Base-by-base conservation (phyloP, 1,139 yeast genomes). In the Candida neerlandica region DNA sequence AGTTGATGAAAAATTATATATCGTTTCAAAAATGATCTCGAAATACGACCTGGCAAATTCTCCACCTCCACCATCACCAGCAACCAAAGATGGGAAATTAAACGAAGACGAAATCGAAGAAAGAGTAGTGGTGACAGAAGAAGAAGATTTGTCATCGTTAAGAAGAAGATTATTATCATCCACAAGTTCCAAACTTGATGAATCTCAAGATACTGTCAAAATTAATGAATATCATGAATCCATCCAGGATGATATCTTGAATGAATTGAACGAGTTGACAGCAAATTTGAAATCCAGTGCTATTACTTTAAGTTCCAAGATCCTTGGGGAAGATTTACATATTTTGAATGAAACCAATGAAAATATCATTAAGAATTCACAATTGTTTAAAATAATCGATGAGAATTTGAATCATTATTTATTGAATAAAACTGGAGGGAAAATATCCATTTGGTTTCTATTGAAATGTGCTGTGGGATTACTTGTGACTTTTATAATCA, bases 221-320 rank as follows among this genome's bases (percentile, higher is more conserved):
- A 35, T 59, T 2, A 73, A 73, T 55, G 66, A 67, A 12, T 73
- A 73, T 58, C 80, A 76, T 53, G 80, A 75, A 49, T 67, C 72
- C 3, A 56, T 75, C n/a, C 81, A 76, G 55, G 71, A 70, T 44
- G 77, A 74, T 43, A 64, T 76, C 9, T 59, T 75, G 19, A 60
- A 58, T 39, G 81, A 76, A 51, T 65, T 76, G 49, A 55, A 70
- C 0, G 71, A 66, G 27, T 61, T 76, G 49, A 77, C 79, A 0
- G 51, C 69, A 1, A 63, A 64, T 3, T 65, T 76, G 47, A 73
- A 69, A 50, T 56, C 61, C n/a, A 69, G 76, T 4, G 80, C 79
- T 4, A 52, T 69, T 14, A 59, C 60, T 11, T 65, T 76, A 33
- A 56, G 59, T 43, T 67, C 75, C 5, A 60, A 66, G 27, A 70